phyloP scores from a whole-genome alignment of 768 basidiomycete species.

The Pisolithus marmoratus region DNA sequence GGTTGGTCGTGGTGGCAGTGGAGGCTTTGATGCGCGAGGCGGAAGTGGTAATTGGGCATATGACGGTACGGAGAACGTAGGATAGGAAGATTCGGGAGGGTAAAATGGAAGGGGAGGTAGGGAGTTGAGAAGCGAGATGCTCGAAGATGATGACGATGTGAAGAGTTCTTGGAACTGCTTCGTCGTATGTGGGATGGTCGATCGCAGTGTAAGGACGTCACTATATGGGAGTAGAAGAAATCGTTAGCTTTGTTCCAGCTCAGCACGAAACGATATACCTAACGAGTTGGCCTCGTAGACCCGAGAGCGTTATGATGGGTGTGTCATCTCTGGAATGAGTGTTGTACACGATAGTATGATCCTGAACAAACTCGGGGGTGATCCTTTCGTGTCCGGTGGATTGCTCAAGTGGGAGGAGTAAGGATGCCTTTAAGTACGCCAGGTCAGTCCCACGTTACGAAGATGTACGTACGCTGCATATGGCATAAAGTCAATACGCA shows the following conservation, averaged over 20 bases:
- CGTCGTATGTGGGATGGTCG: conserved; percentile 36
- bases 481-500: neutral
- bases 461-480: neutral
- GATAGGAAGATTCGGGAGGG: conserved; percentile 38
- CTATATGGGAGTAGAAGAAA: conserved; percentile 23
- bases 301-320: conserved; percentile 73
- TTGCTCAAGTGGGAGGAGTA: conserved; percentile 72
- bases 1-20: conserved; percentile 35
- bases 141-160: conserved; percentile 24
- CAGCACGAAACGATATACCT: conserved; percentile 40
- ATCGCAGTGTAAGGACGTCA: conserved; percentile 37
- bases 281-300: conserved; percentile 65
- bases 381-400: conserved; percentile 47
- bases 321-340: conserved; percentile 39
- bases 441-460: conserved; percentile 1
- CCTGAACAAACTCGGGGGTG: conserved; percentile 71
- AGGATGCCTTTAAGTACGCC: conserved; percentile 51
- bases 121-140: conserved; percentile 32
- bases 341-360: conserved; percentile 74
- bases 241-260: conserved; percentile 28
- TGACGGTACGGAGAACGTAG: conserved; percentile 40
- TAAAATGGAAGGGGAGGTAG: conserved; percentile 51
- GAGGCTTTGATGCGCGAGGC: conserved; percentile 24
- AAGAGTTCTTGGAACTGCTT: conserved; percentile 38
- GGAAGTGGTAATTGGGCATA: conserved; percentile 36